A percentile compares a stretch with the other conserved stretches of the same genome.
Conservation (phyloP, 2,329 filamentous ascomycete species). For the Myriosclerotinia scirpicola region DNA sequence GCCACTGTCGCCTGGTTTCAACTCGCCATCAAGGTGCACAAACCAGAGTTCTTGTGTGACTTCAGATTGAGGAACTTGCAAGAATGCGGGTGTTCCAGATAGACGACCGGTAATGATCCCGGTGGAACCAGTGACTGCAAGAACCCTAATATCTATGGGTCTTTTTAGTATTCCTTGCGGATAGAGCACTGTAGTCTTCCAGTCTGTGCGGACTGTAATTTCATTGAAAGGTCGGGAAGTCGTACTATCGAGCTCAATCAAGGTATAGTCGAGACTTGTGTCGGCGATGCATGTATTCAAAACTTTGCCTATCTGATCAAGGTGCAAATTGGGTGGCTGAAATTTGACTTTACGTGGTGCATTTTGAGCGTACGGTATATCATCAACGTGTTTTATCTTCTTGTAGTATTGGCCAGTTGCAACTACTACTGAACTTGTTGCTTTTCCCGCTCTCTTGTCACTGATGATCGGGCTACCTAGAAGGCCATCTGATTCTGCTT, state of each 20-base stretch:
- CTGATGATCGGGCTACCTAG: background rate
- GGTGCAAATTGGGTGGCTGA: background rate
- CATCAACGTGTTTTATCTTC: too few species aligned
- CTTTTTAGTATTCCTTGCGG: background rate
- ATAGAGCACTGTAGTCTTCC: background rate
- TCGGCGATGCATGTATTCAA: background rate
- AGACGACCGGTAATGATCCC: background rate
- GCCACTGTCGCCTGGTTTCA: constrained; percentile 28
- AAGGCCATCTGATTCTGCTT: background rate
- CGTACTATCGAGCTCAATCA: background rate
- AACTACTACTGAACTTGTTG: background rate
- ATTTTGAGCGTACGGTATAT: background rate
- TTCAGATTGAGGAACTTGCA: background rate
- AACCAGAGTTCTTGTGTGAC: background rate
- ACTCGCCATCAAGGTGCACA: background rate
- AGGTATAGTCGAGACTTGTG: background rate
- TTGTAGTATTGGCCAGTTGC: too few species aligned
- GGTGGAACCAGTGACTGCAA: background rate
- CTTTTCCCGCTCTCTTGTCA: background rate
- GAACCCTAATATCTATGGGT: too few species aligned
- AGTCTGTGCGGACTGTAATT: background rate
- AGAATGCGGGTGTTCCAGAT: background rate
- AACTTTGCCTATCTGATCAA: background rate
- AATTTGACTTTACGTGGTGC: background rate
- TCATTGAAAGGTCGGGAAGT: background rate